phyloP scores from a whole-genome alignment of 2,329 filamentous ascomycete species.

The Hymenoscyphus salicellus region DNA sequence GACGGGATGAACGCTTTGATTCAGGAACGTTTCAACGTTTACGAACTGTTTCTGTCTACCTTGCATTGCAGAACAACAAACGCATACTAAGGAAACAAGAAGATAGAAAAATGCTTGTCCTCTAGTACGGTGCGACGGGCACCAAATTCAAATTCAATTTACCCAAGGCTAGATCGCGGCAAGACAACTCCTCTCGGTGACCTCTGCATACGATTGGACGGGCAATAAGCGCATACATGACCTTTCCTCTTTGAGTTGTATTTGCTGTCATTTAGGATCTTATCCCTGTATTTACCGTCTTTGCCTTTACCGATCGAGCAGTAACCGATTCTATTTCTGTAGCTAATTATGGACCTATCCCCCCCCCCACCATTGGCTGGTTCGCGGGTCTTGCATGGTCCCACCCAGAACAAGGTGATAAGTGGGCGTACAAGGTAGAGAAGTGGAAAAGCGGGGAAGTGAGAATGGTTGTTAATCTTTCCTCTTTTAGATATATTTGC shows the following conservation, averaged over 20 bases:
- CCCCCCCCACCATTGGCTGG: not conserved
- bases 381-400: not conserved
- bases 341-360: not conserved
- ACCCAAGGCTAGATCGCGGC: not conserved
- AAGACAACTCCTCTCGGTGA: not conserved
- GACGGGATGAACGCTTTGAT: too few species aligned
- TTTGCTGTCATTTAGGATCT: not conserved
- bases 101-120: too few species aligned
- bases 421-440: too few species aligned
- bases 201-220: not conserved
- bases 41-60: too few species aligned
- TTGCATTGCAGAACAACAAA: too few species aligned
- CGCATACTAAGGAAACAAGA: too few species aligned
- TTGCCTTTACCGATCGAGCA: not conserved
- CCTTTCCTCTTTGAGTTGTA: not conserved
- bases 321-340: not conserved
- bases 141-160: too few species aligned
- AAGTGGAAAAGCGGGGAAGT: not conserved
- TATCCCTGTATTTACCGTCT: not conserved
- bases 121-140: too few species aligned
- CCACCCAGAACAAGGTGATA: too few species aligned
- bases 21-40: too few species aligned
- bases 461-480: not conserved
- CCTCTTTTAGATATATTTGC: not conserved
- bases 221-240: conserved; percentile 1